A percentile compares a stretch with the other conserved stretches of the same genome.
phyloP scores from a whole-genome alignment of 257 asterid species.

The Striga asiatica region DNA sequence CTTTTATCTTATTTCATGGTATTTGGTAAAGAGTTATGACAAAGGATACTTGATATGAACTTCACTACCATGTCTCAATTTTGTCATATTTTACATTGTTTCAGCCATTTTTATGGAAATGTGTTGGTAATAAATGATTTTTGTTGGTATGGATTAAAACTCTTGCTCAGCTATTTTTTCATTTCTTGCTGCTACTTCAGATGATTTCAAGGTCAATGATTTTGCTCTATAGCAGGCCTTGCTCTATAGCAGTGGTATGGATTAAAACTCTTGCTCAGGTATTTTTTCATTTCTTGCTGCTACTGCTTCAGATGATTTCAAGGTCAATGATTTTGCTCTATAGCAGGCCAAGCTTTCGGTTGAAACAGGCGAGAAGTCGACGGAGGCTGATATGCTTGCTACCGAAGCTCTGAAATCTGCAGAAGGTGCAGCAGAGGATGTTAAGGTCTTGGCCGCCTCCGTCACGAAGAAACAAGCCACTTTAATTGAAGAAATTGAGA shows the following conservation, averaged over 20 bases:
- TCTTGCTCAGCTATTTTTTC: conserved; percentile 65
- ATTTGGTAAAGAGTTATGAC: not conserved
- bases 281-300: conserved; percentile 46
- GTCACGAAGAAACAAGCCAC: too few relatives aligned
- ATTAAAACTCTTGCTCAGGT: conserved; percentile 71
- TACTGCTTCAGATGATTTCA: conserved; percentile 44
- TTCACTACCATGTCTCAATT: not conserved
- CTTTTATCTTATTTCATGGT: not conserved
- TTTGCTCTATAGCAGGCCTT: too few relatives aligned
- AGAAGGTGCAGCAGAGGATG: too few relatives aligned
- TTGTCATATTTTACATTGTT: conserved; percentile 5
- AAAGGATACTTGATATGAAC: not conserved
- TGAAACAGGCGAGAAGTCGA: too few relatives aligned
- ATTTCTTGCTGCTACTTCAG: conserved; percentile 44
- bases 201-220: conserved; percentile 36
- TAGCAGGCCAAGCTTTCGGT: too few relatives aligned
- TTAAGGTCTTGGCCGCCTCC: too few relatives aligned
- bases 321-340: conserved; percentile 50
- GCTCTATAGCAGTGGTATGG: too few relatives aligned
- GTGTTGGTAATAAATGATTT: too few relatives aligned
- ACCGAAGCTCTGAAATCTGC: too few relatives aligned
- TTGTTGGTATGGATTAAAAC: conserved; percentile 56
- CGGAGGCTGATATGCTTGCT: too few relatives aligned
- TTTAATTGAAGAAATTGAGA: too few relatives aligned
- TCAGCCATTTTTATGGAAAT: conserved; percentile 16